These are phyloP conservation scores for Xylariaceae sp. DNA, from an alignment of 2,329 filamentous ascomycete species.

Conservation along the genomic window DNA sequence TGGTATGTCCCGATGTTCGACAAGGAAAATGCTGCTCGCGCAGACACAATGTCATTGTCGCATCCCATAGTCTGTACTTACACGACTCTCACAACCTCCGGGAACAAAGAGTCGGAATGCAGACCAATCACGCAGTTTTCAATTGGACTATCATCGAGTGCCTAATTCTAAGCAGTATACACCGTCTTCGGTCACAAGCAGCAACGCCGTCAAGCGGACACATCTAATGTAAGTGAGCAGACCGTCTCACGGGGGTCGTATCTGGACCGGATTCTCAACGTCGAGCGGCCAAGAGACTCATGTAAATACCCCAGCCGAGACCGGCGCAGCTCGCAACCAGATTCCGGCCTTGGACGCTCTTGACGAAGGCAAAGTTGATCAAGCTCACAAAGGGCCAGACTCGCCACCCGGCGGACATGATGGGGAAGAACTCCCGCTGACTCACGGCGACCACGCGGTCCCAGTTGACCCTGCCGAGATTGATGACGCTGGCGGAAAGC, in stretches of 20 bases:
- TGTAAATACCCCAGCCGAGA: constrained; percentile 67
- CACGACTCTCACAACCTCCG: no score
- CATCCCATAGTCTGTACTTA: no score
- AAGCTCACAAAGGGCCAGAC: constrained; percentile 67
- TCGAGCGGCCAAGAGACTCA: constrained; percentile 56
- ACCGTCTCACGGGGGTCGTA: background rate
- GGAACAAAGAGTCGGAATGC: no score
- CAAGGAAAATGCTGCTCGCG: no score
- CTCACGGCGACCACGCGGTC: constrained; percentile 39
- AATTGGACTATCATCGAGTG: no score
- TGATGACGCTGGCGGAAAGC: constrained; percentile 34
- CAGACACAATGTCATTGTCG: no score
- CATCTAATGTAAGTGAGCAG: background rate
- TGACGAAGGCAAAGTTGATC: constrained; percentile 61
- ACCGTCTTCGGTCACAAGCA: no score
- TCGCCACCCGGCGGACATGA: constrained; percentile 64
- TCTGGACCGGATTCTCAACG: background rate
- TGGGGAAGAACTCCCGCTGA: constrained; percentile 53
- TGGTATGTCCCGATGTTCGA: no score
- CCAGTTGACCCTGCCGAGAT: constrained; percentile 44
- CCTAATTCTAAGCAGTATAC: no score
- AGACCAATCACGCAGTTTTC: no score
- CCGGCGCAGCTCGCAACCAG: constrained; percentile 67
- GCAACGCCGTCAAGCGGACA: no score
- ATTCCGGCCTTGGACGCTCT: constrained; percentile 65